Evolutionary conservation across 2,329 filamentous ascomycete species (phyloP).

Genomic region (Claviceps sp.): DNA sequence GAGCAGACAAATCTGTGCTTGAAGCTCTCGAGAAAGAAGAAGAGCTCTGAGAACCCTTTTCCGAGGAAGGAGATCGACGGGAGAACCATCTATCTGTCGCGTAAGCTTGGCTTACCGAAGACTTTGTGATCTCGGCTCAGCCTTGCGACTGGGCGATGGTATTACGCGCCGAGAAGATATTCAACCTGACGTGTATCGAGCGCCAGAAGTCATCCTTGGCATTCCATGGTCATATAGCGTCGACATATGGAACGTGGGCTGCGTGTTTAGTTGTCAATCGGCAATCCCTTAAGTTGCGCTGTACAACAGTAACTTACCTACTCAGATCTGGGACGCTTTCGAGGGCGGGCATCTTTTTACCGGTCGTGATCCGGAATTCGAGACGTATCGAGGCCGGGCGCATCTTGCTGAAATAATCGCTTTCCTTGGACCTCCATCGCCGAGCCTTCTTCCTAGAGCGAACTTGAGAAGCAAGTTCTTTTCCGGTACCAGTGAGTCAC

Average conservation of each 20-base stretch:
- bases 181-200: constrained; percentile 23
- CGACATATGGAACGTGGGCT: constrained; percentile 40
- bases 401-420: constrained; percentile 37
- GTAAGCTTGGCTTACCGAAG: constrained; percentile 21
- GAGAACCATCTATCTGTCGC: constrained; percentile 29
- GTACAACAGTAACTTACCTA: no score
- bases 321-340: no score
- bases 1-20: constrained; percentile 26
- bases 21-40: constrained; percentile 21
- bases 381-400: constrained; percentile 27
- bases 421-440: constrained; percentile 10
- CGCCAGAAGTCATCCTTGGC: constrained; percentile 33
- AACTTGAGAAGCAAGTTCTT: constrained; percentile 23
- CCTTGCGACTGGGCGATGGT: constrained; percentile 21
- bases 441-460: constrained; percentile 19
- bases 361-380: constrained; percentile 22
- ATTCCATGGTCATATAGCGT: constrained; percentile 29
- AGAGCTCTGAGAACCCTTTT: constrained; percentile 23
- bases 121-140: constrained; percentile 37
- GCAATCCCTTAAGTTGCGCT: no score
- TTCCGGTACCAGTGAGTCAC: constrained; percentile 17
- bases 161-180: constrained; percentile 19
- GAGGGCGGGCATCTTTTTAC: constrained; percentile 28
- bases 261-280: constrained; percentile 24
- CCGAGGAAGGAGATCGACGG: constrained; percentile 28